A percentile compares a stretch with the other conserved stretches of the same genome.
Evolutionary conservation across 345 rosid genomes (phyloP).

Genomic region (Syzygium oleosum): DNA sequence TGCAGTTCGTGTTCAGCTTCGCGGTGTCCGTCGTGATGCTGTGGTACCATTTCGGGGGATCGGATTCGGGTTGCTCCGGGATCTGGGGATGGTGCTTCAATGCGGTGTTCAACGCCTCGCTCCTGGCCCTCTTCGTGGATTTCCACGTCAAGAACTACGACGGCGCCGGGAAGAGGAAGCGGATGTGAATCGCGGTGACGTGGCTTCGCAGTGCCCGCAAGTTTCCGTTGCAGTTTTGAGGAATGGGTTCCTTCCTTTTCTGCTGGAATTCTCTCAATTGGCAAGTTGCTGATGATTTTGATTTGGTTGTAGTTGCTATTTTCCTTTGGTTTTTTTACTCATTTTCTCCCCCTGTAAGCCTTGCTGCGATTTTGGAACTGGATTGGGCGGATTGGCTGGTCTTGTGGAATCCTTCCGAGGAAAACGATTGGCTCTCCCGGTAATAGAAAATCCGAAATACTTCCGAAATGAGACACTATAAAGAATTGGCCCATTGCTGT

Average conservation of each 20-base stretch:
- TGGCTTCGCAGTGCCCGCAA: neutral
- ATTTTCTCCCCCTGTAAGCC: neutral
- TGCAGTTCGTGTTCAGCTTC: conserved; percentile 50
- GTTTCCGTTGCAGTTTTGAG: neutral
- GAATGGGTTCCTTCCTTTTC: neutral
- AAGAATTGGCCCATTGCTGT: neutral
- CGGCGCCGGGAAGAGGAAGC: neutral
- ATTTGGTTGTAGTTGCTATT: neutral
- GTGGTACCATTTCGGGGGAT: conserved; percentile 33
- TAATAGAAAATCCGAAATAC: neutral
- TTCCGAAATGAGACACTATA: neutral
- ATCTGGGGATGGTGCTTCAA: conserved; percentile 50
- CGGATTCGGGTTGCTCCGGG: conserved; percentile 44
- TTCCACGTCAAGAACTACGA: conserved; percentile 40
- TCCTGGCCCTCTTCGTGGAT: conserved; percentile 36
- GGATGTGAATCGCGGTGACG: neutral
- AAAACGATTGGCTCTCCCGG: neutral
- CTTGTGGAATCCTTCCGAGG: neutral
- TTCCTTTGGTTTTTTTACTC: neutral
- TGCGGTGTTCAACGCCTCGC: conserved; percentile 38
- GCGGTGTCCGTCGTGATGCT: conserved; percentile 24
- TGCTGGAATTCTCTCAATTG: neutral
- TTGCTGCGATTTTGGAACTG: neutral
- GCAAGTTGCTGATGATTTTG: neutral
- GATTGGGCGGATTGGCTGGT: neutral